These are phyloP conservation scores for Tolypocladium guangdongense DNA, from an alignment of 2,329 filamentous ascomycete genomes.

Conservation along the genomic window DNA sequence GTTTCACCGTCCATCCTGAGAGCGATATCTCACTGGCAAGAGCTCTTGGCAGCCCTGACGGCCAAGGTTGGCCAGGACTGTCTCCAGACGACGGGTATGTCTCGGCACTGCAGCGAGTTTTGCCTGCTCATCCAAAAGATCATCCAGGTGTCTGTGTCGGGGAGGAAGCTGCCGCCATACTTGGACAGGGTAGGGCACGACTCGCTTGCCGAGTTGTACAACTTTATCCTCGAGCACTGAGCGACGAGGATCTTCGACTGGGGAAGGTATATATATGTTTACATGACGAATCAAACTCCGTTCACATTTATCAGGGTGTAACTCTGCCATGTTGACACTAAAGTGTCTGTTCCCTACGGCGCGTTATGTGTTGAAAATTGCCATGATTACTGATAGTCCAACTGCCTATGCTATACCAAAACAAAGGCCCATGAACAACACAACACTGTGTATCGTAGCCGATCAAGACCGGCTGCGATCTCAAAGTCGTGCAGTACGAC, in stretches of 20 bases:
- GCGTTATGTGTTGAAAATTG: no score
- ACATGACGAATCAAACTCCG: not conserved
- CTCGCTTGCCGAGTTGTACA: not conserved
- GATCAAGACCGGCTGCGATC: no score
- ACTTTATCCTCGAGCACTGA: not conserved
- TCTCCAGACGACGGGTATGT: constrained; percentile 1
- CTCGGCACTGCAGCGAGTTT: constrained; percentile 5
- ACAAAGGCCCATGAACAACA: no score
- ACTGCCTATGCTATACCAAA: not conserved
- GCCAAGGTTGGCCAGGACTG: not conserved
- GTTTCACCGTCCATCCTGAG: constrained; percentile 5
- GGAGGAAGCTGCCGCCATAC: not conserved
- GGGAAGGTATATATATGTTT: no score
- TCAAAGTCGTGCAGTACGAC: no score
- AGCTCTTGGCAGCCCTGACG: constrained; percentile 7
- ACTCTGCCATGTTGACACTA: no score
- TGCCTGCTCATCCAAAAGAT: not conserved
- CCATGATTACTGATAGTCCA: not conserved
- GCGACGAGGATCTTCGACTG: not conserved
- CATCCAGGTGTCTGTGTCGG: not conserved
- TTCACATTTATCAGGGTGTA: no score
- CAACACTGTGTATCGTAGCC: no score
- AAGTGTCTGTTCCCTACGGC: no score
- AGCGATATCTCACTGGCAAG: constrained; percentile 10
- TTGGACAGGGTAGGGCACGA: not conserved